These are phyloP conservation scores for Aphanomyces astaci DNA, from an alignment of 352 stramenopile genomes.

Conservation along the genomic window DNA sequence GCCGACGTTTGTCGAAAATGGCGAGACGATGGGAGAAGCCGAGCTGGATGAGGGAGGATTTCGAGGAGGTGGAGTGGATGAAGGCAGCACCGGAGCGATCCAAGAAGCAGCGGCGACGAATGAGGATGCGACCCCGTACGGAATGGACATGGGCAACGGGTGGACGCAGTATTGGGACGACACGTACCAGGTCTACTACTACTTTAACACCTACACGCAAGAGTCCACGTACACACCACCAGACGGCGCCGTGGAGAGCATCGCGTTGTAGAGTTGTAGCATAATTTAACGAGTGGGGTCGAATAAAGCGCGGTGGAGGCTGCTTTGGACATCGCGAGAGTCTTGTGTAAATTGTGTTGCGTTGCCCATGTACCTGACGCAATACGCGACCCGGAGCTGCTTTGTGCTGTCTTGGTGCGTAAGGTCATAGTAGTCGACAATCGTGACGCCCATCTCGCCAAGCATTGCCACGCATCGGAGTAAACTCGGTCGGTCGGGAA, in stretches of 20 bases:
- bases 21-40: not conserved
- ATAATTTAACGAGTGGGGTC: not conserved
- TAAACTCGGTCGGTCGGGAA: conserved; percentile 5
- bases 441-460: not conserved
- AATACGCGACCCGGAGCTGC: not conserved
- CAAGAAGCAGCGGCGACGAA: not conserved
- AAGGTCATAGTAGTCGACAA: conserved; percentile 10
- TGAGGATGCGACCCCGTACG: not conserved
- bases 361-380: not conserved
- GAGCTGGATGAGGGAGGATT: conserved; percentile 31
- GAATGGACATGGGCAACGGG: not conserved
- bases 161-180: conserved; percentile 60
- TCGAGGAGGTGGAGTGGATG: conserved; percentile 6
- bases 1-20: conserved; percentile 26
- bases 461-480: not conserved
- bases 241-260: not conserved
- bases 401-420: conserved; percentile 14
- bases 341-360: not conserved
- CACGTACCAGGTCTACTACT: conserved; percentile 47
- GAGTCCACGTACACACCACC: conserved; percentile 42
- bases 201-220: conserved; percentile 46
- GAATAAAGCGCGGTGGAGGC: conserved; percentile 12
- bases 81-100: not conserved
- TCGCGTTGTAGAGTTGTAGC: not conserved
- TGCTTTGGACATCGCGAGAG: not conserved